Base-by-base conservation (phyloP, 2,329 filamentous ascomycete species). In the Monilinia polystroma region DNA sequence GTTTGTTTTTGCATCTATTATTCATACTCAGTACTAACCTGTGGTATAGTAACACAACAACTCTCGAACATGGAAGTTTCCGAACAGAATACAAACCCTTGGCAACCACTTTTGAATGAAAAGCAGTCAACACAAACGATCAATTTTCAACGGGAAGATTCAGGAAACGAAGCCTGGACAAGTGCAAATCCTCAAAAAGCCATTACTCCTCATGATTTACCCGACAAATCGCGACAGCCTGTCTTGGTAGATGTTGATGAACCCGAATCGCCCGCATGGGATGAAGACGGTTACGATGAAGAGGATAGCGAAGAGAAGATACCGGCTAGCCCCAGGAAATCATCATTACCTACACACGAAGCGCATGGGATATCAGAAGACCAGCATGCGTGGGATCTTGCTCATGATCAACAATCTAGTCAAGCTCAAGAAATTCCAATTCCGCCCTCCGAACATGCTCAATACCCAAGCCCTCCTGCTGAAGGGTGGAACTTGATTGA, bases 251-350 rank as follows among this genome's bases (percentile, higher is more conserved):
- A 76, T 67, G 45, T 73, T 32, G 73, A 75, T n/a, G 70, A 72
- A 52, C 69, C 71, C 12, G 74, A 75, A 68, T 75, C 75, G 1
- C 74, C 72, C n/a, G 74, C 72, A 49, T 75, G 74, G 74, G 72
- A 76, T 53, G 75, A 76, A 43, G 74, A 76, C 68, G 73, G 72
- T 54, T 64, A 64, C 10, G 60, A 66, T 7, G 64, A 66, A 35
- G 58, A 29, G 3, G 64, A 49, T 20, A 54, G 43, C 6, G 63
- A 66, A 29, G 58, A 66, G 26, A 43, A 43, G 20, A 45, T 51
- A 18, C 35, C 43, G 6, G 23, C 49, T 53, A 26, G 51, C 23
- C 26, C 62, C 14, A 43, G 41, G 66, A 71, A 72, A 14, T 66
- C 67, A 10, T 54, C 38, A 45, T 62, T 55, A 32, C 56, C 69